Evolutionary conservation across 164 flowering plant species (phyloP).

Genomic region (Cinnamomum micranthum): DNA sequence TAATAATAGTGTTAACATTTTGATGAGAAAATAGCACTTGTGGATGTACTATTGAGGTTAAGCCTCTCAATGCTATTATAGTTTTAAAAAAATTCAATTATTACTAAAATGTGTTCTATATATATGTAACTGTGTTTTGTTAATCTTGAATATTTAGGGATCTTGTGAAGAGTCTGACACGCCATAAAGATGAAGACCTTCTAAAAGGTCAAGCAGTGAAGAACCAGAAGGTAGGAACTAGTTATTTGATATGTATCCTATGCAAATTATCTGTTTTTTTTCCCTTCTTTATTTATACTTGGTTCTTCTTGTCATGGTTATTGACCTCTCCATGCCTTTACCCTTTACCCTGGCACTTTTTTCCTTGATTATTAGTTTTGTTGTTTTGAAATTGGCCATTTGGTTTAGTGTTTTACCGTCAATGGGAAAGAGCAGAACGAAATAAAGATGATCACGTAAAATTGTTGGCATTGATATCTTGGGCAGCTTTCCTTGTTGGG

Average conservation of each 20-base stretch:
- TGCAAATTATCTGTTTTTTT: constrained; percentile 1
- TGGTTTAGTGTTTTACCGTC: no score
- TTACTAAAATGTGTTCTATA: no score
- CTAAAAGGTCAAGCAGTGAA: constrained; percentile 88
- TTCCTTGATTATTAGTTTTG: background rate
- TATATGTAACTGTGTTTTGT: background rate
- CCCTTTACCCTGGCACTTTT: background rate
- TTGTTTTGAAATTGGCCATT: background rate
- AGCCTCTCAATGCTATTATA: no score
- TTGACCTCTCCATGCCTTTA: background rate
- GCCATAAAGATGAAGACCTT: constrained; percentile 74
- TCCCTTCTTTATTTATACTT: background rate
- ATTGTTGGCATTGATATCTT: no score
- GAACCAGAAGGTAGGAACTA: constrained; percentile 67
- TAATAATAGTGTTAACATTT: no score
- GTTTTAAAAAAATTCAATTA: no score
- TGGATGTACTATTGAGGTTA: no score
- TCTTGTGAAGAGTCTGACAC: constrained; percentile 57
- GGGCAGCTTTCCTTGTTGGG: no score
- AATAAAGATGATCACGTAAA: no score
- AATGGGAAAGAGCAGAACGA: no score
- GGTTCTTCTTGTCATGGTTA: background rate
- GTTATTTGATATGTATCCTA: background rate
- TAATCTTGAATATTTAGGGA: constrained; percentile 33
- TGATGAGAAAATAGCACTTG: no score